Conservation (phyloP, 176 grass and related monocot genomes). For the Calamus simplicifolius region DNA sequence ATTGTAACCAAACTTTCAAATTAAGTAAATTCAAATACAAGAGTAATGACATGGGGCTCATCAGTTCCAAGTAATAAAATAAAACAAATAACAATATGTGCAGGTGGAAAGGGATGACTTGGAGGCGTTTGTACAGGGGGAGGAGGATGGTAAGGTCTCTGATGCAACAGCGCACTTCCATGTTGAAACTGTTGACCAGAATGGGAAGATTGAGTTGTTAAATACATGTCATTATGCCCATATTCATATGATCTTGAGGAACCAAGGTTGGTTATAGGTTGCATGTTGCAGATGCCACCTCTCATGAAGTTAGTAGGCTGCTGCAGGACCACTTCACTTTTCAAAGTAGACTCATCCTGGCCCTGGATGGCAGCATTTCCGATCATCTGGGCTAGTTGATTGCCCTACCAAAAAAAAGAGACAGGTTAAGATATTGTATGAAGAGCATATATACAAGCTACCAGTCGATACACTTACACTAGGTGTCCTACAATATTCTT, state of each 20-base stretch:
- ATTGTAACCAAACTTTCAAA: not conserved
- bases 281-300: constrained; percentile 39
- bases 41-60: too few species aligned
- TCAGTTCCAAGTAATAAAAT: too few species aligned
- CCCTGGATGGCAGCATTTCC: constrained; percentile 45
- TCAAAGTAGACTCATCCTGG: constrained; percentile 31
- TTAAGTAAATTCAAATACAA: too few species aligned
- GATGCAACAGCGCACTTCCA: constrained; percentile 42
- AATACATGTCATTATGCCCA: constrained; percentile 52
- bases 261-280: constrained; percentile 39
- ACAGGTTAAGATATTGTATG: not conserved
- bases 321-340: constrained; percentile 15
- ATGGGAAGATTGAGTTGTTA: constrained; percentile 47
- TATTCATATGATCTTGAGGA: constrained; percentile 45
- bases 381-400: constrained; percentile 35
- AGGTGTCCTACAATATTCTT: constrained; percentile 54
- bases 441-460: not conserved
- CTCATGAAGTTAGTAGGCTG: constrained; percentile 34
- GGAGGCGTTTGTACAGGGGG: constrained; percentile 40
- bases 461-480: constrained; percentile 45
- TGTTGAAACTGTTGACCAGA: constrained; percentile 59
- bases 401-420: constrained; percentile 33
- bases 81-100: too few species aligned
- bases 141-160: constrained; percentile 49
- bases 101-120: constrained; percentile 30